Conservation (phyloP, 2,329 filamentous ascomycete genomes). For the Colletotrichum nymphaeae region DNA sequence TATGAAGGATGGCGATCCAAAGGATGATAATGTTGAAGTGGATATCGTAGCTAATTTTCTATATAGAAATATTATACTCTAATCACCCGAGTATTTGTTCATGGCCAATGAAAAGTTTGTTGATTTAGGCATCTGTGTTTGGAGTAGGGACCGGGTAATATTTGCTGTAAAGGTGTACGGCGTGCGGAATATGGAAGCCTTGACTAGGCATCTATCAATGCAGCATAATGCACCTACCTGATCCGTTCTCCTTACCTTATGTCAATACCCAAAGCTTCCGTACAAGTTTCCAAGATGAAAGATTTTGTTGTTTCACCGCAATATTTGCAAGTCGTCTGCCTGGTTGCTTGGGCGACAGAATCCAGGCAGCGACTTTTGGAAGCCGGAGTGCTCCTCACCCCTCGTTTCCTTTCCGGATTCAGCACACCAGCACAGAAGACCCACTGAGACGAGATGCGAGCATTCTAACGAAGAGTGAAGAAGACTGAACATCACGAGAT, state of each 20-base stretch:
- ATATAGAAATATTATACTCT: background rate
- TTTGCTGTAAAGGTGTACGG: no score
- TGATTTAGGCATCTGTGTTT: no score
- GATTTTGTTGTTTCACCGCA: background rate
- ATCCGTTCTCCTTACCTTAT: no score
- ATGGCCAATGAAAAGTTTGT: no score
- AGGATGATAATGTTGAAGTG: no score
- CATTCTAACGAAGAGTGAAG: background rate
- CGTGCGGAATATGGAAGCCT: no score
- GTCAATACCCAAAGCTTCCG: background rate
- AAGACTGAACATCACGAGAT: background rate
- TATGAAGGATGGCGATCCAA: background rate
- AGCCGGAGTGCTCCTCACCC: no score
- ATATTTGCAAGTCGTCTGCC: background rate
- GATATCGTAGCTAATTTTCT: constrained; percentile 1
- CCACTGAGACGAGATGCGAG: background rate
- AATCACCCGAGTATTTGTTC: no score
- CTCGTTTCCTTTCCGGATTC: background rate
- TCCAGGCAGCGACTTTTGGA: constrained; percentile 1
- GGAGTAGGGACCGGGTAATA: no score
- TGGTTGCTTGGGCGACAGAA: background rate
- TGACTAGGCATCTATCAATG: no score
- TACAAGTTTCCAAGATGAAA: no score
- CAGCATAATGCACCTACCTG: no score
- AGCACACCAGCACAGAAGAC: background rate